Percentiles rank a stretch among this genome's conserved stretches.
Evolutionary conservation across 352 stramenopile genomes (phyloP).

Genomic region (Globisporangium cystogenes): DNA sequence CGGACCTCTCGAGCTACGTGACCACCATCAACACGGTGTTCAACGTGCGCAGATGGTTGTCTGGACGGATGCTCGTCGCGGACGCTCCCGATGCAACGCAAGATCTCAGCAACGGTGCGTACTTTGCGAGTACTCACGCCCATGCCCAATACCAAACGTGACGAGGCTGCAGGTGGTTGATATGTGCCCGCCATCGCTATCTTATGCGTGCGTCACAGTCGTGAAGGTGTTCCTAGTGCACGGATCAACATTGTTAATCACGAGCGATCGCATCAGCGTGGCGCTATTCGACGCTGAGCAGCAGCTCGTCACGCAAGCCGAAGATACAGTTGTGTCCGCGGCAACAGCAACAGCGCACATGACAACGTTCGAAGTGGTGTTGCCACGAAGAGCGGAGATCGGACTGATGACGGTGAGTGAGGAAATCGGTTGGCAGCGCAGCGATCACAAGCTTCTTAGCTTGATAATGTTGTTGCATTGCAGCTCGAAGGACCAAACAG

Average conservation of each 20-base stretch:
- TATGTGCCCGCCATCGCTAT: not conserved
- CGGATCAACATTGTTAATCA: conserved; percentile 2
- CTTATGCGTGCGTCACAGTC: conserved; percentile 9
- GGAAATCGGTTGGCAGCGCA: not conserved
- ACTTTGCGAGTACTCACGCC: no score
- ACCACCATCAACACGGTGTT: conserved; percentile 4
- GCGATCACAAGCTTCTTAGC: not conserved
- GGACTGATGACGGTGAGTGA: conserved; percentile 9
- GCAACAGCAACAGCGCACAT: not conserved
- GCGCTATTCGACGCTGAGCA: conserved; percentile 18
- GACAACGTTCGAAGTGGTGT: conserved; percentile 1
- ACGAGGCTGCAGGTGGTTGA: not conserved
- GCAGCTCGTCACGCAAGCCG: conserved; percentile 10
- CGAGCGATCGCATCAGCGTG: conserved; percentile 9
- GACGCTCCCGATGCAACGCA: conserved; percentile 8
- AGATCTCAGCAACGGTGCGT: conserved; percentile 35
- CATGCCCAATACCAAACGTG: no score
- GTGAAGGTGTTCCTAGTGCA: conserved; percentile 25
- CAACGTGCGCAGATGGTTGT: conserved; percentile 16
- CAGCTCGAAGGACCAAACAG: conserved; percentile 17
- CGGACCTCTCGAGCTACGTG: conserved; percentile 3
- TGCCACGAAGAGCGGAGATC: conserved; percentile 2
- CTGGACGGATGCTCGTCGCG: not conserved
- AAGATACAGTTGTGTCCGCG: not conserved
- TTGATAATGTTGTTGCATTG: not conserved